Conservation (phyloP, 202 grass and related monocot genomes). For the Setaria viridis region DNA sequence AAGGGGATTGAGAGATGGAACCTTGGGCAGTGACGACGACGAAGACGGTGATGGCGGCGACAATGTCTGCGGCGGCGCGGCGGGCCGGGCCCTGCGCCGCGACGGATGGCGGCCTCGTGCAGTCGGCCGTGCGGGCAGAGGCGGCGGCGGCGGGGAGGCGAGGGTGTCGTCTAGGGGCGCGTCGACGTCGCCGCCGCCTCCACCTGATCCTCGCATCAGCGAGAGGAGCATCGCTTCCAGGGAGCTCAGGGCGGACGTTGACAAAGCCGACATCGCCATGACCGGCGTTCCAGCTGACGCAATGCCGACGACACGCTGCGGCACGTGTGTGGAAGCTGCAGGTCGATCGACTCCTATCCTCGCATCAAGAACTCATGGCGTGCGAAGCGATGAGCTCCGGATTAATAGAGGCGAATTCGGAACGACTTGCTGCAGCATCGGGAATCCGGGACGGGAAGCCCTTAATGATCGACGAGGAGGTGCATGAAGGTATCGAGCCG, state of each 20-base stretch:
- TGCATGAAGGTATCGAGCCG: background rate
- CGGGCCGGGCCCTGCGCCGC: background rate
- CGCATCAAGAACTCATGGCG: background rate
- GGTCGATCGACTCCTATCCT: background rate
- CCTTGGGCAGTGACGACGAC: background rate
- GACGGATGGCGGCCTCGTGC: conserved; percentile 37
- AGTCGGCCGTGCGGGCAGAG: conserved; percentile 43
- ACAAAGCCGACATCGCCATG: conserved; percentile 33
- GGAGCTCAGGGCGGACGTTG: conserved; percentile 38
- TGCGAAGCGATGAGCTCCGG: background rate
- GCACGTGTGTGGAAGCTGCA: background rate
- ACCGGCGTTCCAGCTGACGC: background rate
- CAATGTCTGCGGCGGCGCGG: background rate
- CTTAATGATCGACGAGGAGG: conserved; percentile 14
- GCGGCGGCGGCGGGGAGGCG: conserved; percentile 26
- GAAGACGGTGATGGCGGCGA: no score
- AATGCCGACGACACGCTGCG: background rate
- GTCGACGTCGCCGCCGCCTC: background rate
- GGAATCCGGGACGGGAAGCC: background rate
- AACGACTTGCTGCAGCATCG: conserved; percentile 11
- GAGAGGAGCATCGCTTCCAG: conserved; percentile 50
- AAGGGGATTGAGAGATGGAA: background rate
- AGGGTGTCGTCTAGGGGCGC: background rate
- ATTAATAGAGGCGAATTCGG: background rate
- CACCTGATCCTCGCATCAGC: conserved; percentile 31